Base-by-base conservation (phyloP, 2,329 filamentous ascomycete species). In the Cucurbitaria berberidis region DNA sequence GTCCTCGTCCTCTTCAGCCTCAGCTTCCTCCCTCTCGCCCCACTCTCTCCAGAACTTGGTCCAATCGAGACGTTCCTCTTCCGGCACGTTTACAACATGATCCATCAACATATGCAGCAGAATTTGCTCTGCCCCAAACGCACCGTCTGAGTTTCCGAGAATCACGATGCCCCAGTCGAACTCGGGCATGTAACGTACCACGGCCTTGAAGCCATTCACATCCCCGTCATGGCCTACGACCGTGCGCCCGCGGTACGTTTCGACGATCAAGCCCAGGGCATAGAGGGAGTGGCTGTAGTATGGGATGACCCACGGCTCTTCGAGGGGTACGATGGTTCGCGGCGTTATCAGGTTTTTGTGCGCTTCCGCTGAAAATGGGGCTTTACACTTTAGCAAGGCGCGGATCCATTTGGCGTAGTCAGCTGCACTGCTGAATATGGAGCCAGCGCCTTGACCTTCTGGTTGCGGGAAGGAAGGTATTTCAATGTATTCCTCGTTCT, bases 401-500 rank as follows among this genome's bases (percentile, higher is more conserved):
- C 59, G 63, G 18, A 73, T 53, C 53, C 64, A 71, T 32, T 57
- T 63, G 7, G 62, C 62, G 42, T 56, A 64, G 53, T 68, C 64
- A 16, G 48, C 18, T 15, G 62, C 60, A 36, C 45, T 61, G 53
- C 48, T 61, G 46, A 62, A 59, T 10, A 69, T 56, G 15, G 41
- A 57, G 9, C 67, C 68, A 2, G 67, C 66, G 34, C 69, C 68
- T 19, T 60, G 48, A 1, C 58, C 58, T 32, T 65, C 65, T 1
- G 63, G 59, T 4, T 52, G 45, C 6, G 42, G 24, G n/a, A 54
- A 49, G 16, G 42, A 45, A 5, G 56, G 59, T 2, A 61, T 48
- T 3, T 24, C 21, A 1, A 57, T n/a, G 40, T 61, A 53, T 2
- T 16, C 16, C 3, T 26, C 15, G 5, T 22, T 45, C 5, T 41